Conservation (phyloP, 202 grass and related monocot genomes). For the Brachypodium distachyon region DNA sequence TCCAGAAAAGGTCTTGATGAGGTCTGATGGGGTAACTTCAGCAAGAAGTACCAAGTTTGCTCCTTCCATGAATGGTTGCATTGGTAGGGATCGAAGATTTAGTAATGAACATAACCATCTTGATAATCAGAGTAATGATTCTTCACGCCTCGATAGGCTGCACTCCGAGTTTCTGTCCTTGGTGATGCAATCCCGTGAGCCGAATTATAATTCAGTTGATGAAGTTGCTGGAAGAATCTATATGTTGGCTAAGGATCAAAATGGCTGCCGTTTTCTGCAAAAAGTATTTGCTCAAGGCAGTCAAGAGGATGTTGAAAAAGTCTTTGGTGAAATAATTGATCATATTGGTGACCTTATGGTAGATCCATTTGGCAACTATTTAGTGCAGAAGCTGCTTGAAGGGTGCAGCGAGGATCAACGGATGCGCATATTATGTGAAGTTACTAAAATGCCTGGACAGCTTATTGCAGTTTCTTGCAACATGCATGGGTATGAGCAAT, state of each 20-base stretch:
- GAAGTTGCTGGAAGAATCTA: slow-evolving; percentile 35
- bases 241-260: slow-evolving; percentile 70
- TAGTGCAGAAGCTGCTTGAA: slow-evolving; percentile 71
- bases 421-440: slow-evolving; percentile 50
- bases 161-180: slow-evolving; percentile 4
- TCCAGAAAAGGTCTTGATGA: slow-evolving; percentile 26
- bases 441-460: slow-evolving; percentile 38
- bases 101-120: not conserved
- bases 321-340: slow-evolving; percentile 53
- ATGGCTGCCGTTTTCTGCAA: slow-evolving; percentile 45
- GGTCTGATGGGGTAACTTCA: slow-evolving; percentile 21
- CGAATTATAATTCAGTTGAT: slow-evolving; percentile 32
- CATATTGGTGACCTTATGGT: slow-evolving; percentile 68
- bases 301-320: slow-evolving; percentile 37
- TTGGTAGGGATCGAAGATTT: slow-evolving; percentile 9
- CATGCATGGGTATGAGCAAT: slow-evolving; percentile 66
- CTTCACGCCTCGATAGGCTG: not conserved
- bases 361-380: slow-evolving; percentile 63
- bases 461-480: slow-evolving; percentile 57
- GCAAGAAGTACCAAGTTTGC: not conserved
- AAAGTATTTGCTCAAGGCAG: slow-evolving; percentile 52
- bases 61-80: slow-evolving; percentile 11
- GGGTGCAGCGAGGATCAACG: slow-evolving; percentile 48
- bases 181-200: not conserved
- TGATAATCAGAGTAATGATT: slow-evolving; percentile 14